Evolutionary conservation across 768 basidiomycete genomes (phyloP).

Genomic region (Rhodotorula graminis): DNA sequence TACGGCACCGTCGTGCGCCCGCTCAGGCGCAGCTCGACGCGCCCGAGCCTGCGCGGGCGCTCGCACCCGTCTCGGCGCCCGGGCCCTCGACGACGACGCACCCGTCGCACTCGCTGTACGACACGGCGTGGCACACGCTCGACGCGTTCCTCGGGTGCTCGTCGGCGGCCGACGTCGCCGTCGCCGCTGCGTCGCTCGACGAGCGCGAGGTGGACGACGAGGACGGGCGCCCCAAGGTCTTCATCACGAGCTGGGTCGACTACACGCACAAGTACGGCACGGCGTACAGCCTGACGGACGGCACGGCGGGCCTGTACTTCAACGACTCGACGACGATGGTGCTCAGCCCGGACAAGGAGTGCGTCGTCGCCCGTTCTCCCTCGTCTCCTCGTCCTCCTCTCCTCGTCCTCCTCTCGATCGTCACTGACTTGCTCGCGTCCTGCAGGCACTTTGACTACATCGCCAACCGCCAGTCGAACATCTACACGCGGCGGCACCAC

Average conservation of each 20-base stretch:
- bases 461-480: constrained; percentile 59
- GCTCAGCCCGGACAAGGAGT: constrained; percentile 81
- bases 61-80: background rate
- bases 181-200: background rate
- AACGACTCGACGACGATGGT: constrained; percentile 88
- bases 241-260: constrained; percentile 98
- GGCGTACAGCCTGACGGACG: constrained; percentile 95
- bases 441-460: constrained; percentile 84
- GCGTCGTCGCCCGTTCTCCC: constrained; percentile 47
- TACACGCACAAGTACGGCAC: constrained; percentile 99
- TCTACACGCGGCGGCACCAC: constrained; percentile 68
- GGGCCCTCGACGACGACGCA: background rate
- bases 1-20: background rate
- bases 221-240: constrained; percentile 54
- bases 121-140: constrained; percentile 26
- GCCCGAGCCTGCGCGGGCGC: background rate
- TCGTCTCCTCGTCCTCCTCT: constrained; percentile 5
- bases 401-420: background rate
- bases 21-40: background rate
- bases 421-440: too few species aligned
- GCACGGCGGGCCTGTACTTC: constrained; percentile 90
- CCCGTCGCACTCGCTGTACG: constrained; percentile 34
- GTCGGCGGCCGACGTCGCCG: background rate
- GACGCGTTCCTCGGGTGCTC: constrained; percentile 20
- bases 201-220: background rate